Base-by-base conservation (phyloP, 2,329 filamentous ascomycete species). In the Colletotrichum tabaci region DNA sequence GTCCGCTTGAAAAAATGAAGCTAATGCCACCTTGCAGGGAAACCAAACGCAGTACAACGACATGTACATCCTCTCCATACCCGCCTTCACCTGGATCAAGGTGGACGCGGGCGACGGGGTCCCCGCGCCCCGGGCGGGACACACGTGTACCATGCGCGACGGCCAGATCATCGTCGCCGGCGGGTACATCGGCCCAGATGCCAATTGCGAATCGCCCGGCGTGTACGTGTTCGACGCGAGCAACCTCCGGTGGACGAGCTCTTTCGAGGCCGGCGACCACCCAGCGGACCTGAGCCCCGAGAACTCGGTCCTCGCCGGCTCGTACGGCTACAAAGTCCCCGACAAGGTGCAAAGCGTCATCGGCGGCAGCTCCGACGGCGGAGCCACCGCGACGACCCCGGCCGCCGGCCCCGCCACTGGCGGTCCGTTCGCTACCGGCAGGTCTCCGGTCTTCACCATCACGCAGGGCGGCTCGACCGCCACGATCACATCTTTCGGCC, bases 181-280 rank as follows among this genome's bases (percentile, higher is more conserved):
- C 40, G 92, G 92, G 6, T 94, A 93, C 77, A 87, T 91, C 9
- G 90, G 90, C 3, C 81, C 84, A 35, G 83, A 89, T 13, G 83
- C 90, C 10, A 85, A 83, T 4, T 94, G 92, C 78, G 92, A 94
- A 75, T 87, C 82, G 18, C 90, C 91, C 0, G 91, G 92, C 1
- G 86, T 94, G 72, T 94, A 94, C 77, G 89, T 93, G 56, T 94
- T 94, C 81, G 91, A 95, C 79, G 87, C 91, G 42, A 90, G 89
- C 13, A 87, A 84, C 10, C 84, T 94, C 2, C 78, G 87, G 73
- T 94, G 92, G 92, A 84, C 85, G 26, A 86, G 86, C 65, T 84
- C 85, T 23, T 95, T 93, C 82, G 88, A 83, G 5, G 87, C 91
- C 0, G 83, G 89, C 1, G 85, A 84, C 40, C 84, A 86, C 68